phyloP scores from a whole-genome alignment of 495 filamentous ascomycete genomes.

The Terfezia boudieri region DNA sequence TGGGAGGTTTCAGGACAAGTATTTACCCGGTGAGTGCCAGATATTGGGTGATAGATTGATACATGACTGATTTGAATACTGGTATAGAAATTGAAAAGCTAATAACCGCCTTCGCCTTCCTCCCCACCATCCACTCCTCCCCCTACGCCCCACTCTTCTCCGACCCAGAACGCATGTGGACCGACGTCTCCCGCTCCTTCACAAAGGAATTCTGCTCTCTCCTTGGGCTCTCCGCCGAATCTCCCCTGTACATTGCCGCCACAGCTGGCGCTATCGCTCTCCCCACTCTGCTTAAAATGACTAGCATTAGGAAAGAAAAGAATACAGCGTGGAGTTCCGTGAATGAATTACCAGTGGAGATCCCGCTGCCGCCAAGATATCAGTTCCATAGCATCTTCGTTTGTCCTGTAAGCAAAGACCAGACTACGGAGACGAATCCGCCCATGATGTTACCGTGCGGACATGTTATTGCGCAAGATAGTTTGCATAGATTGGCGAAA shows the following conservation, averaged over 20 bases:
- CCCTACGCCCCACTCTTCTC: conserved; percentile 56
- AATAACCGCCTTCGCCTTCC: conserved; percentile 51
- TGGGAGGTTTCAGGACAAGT: conserved; percentile 41
- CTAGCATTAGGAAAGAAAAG: conserved; percentile 60
- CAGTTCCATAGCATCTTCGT: conserved; percentile 95
- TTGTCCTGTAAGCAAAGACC: conserved; percentile 88
- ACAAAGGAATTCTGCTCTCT: conserved; percentile 90
- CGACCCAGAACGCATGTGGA: conserved; percentile 47
- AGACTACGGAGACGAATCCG: conserved; percentile 78
- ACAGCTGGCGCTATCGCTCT: conserved; percentile 84
- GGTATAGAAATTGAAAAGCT: conserved; percentile 50
- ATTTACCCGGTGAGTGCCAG: conserved; percentile 21
- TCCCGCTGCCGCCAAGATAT: conserved; percentile 48
- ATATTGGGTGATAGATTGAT: background rate
- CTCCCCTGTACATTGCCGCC: conserved; percentile 71
- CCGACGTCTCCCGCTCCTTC: conserved; percentile 60
- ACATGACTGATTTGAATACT: background rate
- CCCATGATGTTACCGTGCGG: conserved; percentile 97
- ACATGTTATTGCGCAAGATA: conserved; percentile 77
- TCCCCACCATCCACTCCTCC: conserved; percentile 39
- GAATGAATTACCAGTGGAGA: conserved; percentile 58
- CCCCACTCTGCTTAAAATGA: conserved; percentile 61
- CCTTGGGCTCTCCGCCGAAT: conserved; percentile 65
- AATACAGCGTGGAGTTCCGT: conserved; percentile 84
- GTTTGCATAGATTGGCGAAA: conserved; percentile 52